Evolutionary conservation across 2,329 filamentous ascomycete species (phyloP).

Genomic region (Venturia carpophila): DNA sequence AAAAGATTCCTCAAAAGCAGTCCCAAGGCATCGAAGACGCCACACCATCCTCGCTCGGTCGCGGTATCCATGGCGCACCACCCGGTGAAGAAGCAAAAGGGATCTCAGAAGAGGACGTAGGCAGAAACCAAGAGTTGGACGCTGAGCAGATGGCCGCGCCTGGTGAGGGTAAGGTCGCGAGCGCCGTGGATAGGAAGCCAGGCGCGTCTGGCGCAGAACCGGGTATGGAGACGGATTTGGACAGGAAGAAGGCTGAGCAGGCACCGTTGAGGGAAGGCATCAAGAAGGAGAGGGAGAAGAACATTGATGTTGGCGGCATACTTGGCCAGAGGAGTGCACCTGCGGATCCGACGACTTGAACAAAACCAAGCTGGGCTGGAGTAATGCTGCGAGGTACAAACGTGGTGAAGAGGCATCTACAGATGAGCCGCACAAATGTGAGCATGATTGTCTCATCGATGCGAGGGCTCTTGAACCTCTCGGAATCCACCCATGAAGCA

Average conservation of each 20-base stretch:
- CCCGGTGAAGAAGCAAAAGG: constrained; percentile 38
- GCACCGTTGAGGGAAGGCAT: constrained; percentile 34
- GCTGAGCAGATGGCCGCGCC: constrained; percentile 42
- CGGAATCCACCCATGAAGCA: no score
- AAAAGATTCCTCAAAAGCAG: constrained; percentile 34
- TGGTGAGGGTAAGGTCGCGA: constrained; percentile 38
- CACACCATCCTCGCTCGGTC: constrained; percentile 31
- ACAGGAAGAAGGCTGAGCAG: constrained; percentile 46
- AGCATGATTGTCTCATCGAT: no score
- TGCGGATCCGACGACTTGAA: constrained; percentile 27
- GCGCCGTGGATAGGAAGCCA: constrained; percentile 33
- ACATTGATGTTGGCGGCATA: constrained; percentile 35
- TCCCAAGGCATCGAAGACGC: constrained; percentile 30
- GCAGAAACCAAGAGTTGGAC: constrained; percentile 40
- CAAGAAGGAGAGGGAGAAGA: constrained; percentile 32
- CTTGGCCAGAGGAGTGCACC: constrained; percentile 41
- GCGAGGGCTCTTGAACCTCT: no score
- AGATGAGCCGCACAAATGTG: no score
- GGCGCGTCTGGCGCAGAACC: constrained; percentile 32
- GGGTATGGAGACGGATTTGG: constrained; percentile 39
- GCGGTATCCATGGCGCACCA: constrained; percentile 38
- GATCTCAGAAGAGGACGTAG: constrained; percentile 33
- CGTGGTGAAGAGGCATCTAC: no score
- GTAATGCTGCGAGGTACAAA: not conserved
- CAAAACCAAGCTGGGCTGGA: not conserved